Percentiles rank a stretch among this genome's conserved stretches.
Conservation (phyloP, 202 grass and related monocot genomes). For the Cymbopogon flexuosus region DNA sequence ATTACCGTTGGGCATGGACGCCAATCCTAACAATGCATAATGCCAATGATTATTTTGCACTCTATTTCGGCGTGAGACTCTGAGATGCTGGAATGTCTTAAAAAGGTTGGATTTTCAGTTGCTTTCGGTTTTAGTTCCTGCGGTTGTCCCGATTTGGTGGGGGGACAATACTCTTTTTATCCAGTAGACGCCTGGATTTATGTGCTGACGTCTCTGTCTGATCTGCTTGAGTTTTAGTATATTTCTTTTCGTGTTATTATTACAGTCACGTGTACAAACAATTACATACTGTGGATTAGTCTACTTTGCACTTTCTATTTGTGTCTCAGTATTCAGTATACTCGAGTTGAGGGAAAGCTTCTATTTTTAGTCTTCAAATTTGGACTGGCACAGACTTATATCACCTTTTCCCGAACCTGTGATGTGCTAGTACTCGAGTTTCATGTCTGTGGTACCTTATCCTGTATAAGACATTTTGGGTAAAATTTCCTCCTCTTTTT, state of each 20-base stretch:
- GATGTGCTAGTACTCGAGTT: neutral
- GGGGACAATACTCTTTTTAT: neutral
- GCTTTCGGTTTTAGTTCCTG: neutral
- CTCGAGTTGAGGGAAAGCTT: neutral
- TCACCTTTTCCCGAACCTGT: neutral
- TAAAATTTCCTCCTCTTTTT: neutral
- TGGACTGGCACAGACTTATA: neutral
- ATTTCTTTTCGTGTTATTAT: neutral
- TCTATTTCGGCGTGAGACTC: neutral
- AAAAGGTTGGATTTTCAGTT: neutral
- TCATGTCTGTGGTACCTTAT: neutral
- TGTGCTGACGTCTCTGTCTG: neutral
- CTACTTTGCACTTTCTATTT: neutral
- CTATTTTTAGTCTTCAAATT: neutral
- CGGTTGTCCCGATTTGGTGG: conserved; percentile 3
- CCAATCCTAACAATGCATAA: neutral
- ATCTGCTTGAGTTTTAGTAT: neutral
- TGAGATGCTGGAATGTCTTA: neutral
- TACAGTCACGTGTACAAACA: neutral
- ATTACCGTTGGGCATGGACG: neutral
- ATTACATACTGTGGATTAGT: neutral
- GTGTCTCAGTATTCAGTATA: neutral
- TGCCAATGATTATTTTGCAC: neutral
- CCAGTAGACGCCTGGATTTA: neutral
- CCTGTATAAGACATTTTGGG: neutral